Percentiles rank a stretch among this genome's conserved stretches.
Conservation (phyloP, 306 rosid species). For the Corylus avellana region DNA sequence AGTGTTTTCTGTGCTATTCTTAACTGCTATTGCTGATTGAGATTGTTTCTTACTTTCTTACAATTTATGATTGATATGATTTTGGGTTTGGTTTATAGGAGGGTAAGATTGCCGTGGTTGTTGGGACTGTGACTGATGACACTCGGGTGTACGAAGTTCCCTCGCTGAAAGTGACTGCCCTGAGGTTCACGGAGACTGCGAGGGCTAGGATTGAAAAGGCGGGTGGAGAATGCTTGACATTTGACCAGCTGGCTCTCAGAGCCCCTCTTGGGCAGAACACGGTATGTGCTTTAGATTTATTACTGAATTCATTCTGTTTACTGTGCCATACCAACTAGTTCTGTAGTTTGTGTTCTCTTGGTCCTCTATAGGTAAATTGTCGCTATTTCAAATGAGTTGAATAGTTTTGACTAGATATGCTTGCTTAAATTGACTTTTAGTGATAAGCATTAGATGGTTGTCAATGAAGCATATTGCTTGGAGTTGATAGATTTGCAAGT, state of each 20-base stretch:
- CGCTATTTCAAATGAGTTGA: background rate
- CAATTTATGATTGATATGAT: background rate
- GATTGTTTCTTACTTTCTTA: background rate
- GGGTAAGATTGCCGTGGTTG: slow-evolving; percentile 56
- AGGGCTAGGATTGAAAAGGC: slow-evolving; percentile 72
- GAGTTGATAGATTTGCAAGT: background rate
- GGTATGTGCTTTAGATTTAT: slow-evolving; percentile 27
- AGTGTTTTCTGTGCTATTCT: background rate
- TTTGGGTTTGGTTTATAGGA: slow-evolving; percentile 29
- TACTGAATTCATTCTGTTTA: background rate
- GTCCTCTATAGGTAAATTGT: background rate
- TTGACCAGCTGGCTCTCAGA: slow-evolving; percentile 60
- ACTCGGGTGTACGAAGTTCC: slow-evolving; percentile 54
- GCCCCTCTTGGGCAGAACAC: slow-evolving; percentile 72
- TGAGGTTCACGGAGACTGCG: slow-evolving; percentile 73
- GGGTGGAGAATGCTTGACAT: slow-evolving; percentile 66
- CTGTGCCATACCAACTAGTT: background rate
- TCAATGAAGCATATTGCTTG: background rate
- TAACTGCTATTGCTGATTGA: background rate
- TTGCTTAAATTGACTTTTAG: background rate
- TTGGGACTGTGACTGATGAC: slow-evolving; percentile 63
- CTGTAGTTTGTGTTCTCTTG: background rate
- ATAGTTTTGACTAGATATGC: background rate
- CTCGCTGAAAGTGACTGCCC: slow-evolving; percentile 54
- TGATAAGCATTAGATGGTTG: background rate